Evolutionary conservation across 1,139 yeast genomes (phyloP).

Genomic region (Candida sp.): DNA sequence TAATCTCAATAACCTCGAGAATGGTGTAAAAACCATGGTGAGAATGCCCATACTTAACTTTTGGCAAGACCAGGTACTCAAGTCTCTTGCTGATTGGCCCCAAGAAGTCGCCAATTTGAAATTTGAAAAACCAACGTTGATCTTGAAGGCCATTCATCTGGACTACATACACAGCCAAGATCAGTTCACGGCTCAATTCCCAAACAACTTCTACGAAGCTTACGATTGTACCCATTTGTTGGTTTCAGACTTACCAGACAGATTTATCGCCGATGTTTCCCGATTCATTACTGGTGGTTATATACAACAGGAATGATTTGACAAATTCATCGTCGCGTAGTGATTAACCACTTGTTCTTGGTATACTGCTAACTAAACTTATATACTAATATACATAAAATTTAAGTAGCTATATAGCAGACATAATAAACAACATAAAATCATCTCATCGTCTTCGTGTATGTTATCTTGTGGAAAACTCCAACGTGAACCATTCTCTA

Average conservation of each 20-base stretch:
- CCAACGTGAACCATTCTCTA: too few relatives aligned
- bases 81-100: conserved; percentile 45
- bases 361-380: too few relatives aligned
- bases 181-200: conserved; percentile 34
- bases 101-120: conserved; percentile 14
- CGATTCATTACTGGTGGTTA: too few relatives aligned
- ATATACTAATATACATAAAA: too few relatives aligned
- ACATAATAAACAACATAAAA: too few relatives aligned
- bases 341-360: too few relatives aligned
- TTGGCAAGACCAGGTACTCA: conserved; percentile 23
- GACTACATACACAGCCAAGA: conserved; percentile 32
- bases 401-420: too few relatives aligned
- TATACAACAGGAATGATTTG: too few relatives aligned
- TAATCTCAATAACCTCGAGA: conserved; percentile 19
- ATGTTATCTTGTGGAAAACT: too few relatives aligned
- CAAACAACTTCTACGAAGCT: conserved; percentile 20
- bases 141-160: conserved; percentile 40
- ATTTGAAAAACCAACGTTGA: conserved; percentile 35
- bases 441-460: too few relatives aligned
- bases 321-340: too few relatives aligned
- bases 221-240: conserved; percentile 48
- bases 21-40: conserved; percentile 13
- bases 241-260: conserved; percentile 36
- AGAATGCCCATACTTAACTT: conserved; percentile 24
- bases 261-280: conserved; percentile 24